These are phyloP conservation scores for Phytophthora boehmeriae DNA, from an alignment of 352 stramenopile genomes.

Conservation along the genomic window DNA sequence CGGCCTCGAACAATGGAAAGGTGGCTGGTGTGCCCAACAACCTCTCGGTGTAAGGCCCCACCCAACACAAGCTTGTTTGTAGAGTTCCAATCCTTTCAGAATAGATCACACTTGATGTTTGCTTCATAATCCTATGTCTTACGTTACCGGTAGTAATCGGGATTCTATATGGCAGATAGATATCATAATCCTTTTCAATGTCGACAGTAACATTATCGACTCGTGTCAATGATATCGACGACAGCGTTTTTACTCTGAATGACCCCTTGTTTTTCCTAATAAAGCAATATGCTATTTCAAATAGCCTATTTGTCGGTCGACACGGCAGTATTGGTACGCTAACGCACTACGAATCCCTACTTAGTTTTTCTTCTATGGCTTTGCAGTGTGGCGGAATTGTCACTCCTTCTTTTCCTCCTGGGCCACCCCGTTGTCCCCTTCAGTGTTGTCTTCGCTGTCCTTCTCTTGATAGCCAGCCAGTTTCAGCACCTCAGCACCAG, in stretches of 20 bases:
- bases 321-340: background rate
- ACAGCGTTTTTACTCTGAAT: background rate
- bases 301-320: conserved; percentile 2
- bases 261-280: background rate
- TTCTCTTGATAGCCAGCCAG: conserved; percentile 29
- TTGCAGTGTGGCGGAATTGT: conserved; percentile 1
- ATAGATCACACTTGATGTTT: too few species aligned
- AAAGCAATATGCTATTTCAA: conserved; percentile 1
- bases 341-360: conserved; percentile 2
- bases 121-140: too few species aligned
- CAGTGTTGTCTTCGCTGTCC: conserved; percentile 12
- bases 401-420: conserved; percentile 12
- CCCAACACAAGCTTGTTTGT: too few species aligned
- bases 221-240: too few species aligned
- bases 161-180: too few species aligned
- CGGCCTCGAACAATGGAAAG: too few species aligned
- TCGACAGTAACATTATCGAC: too few species aligned
- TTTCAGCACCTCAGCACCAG: conserved; percentile 38
- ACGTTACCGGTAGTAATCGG: too few species aligned
- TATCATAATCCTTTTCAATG: too few species aligned
- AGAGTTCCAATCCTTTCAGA: too few species aligned
- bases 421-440: background rate
- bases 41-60: too few species aligned
- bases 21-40: too few species aligned
- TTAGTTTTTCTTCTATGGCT: conserved; percentile 20